Percentiles rank a stretch among this genome's conserved stretches.
Conservation (phyloP, 129 eudicot species). For the Flaveria trinervia region DNA sequence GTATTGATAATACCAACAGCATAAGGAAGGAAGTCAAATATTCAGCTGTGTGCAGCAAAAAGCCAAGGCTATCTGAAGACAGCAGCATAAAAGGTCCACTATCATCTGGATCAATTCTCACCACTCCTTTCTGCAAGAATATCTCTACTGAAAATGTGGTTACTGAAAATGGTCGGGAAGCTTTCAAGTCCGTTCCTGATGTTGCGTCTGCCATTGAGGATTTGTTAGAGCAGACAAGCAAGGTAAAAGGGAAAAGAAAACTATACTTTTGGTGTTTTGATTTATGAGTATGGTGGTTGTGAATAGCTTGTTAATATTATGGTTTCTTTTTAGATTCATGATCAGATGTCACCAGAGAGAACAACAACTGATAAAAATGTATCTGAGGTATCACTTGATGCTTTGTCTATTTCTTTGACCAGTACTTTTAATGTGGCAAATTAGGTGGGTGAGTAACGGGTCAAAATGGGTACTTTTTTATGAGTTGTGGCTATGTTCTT, state of each 20-base stretch:
- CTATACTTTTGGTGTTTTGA: not conserved
- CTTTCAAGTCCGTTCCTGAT: slow-evolving; percentile 63
- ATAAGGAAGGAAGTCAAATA: slow-evolving; percentile 34
- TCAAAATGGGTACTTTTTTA: not conserved
- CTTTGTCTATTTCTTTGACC: slow-evolving; percentile 4
- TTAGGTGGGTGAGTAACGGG: not conserved
- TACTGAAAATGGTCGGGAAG: slow-evolving; percentile 37
- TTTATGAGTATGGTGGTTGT: slow-evolving; percentile 20
- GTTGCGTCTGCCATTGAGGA: slow-evolving; percentile 95
- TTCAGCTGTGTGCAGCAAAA: slow-evolving; percentile 46
- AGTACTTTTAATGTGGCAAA: not conserved
- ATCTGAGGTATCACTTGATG: slow-evolving; percentile 47
- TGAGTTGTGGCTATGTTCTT: not conserved
- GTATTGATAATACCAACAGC: slow-evolving; percentile 19
- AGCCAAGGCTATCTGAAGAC: slow-evolving; percentile 43
- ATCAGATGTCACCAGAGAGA: slow-evolving; percentile 54
- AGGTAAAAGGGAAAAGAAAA: slow-evolving; percentile 41
- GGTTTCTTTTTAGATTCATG: slow-evolving; percentile 57
- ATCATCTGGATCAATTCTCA: slow-evolving; percentile 20
- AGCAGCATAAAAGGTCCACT: slow-evolving; percentile 21
- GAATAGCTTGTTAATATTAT: slow-evolving; percentile 23
- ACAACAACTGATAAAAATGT: slow-evolving; percentile 50
- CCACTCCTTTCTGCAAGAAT: slow-evolving; percentile 21
- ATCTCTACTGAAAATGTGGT: slow-evolving; percentile 23
- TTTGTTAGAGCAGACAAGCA: slow-evolving; percentile 91